phyloP scores from a whole-genome alignment of 306 rosid genomes.

The Quercus glauca region DNA sequence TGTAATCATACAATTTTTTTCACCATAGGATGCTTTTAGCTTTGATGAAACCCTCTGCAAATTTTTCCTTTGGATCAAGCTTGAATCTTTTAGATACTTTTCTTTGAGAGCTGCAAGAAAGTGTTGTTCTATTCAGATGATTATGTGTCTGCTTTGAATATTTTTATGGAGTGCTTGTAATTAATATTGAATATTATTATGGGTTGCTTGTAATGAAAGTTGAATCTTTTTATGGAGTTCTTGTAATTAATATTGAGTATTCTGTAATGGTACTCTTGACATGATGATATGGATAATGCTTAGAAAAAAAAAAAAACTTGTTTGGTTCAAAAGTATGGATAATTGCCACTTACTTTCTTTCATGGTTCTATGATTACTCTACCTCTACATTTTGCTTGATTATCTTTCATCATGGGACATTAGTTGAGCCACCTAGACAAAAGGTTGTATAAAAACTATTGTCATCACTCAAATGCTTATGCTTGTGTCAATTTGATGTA shows the following conservation, averaged over 20 bases:
- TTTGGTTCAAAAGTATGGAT: not conserved
- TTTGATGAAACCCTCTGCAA: not conserved
- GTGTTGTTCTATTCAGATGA: not conserved
- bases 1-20: not conserved
- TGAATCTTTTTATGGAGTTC: not conserved
- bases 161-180: not conserved
- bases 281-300: not conserved
- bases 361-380: not conserved
- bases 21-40: not conserved
- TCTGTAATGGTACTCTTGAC: not conserved
- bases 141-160: not conserved
- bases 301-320: not conserved
- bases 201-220: not conserved
- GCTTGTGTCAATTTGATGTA: not conserved
- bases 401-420: not conserved
- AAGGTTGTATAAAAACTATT: not conserved
- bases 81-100: not conserved
- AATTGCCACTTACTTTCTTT: not conserved
- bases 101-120: not conserved
- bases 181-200: not conserved
- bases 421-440: not conserved
- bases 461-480: not conserved
- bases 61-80: not conserved
- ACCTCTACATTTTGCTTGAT: not conserved
- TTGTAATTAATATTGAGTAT: not conserved